Conservation (phyloP, 306 rosid species). For the Pueraria montana region DNA sequence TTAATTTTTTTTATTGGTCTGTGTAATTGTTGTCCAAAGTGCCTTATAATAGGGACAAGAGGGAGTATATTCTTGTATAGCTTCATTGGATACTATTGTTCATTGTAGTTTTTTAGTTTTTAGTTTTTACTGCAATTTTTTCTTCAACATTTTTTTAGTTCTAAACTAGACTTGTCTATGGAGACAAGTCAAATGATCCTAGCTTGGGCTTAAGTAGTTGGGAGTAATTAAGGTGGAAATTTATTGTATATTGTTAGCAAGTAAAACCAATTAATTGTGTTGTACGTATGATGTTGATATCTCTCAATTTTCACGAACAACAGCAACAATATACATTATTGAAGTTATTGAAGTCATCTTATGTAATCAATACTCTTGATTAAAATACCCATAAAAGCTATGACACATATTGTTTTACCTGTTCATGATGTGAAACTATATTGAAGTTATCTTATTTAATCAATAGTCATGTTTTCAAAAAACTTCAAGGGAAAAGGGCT, state of each 20-base stretch:
- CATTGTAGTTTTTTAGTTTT: not conserved
- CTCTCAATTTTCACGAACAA: not conserved
- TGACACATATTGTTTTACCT: not conserved
- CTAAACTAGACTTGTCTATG: not conserved
- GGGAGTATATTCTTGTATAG: not conserved
- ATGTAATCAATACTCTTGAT: too few relatives aligned
- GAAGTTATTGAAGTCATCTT: too few relatives aligned
- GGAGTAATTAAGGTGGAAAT: not conserved
- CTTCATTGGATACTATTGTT: not conserved
- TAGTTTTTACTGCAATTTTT: not conserved
- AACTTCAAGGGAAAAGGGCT: too few relatives aligned
- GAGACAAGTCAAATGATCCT: not conserved
- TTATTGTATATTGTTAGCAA: not conserved
- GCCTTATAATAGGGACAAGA: too few relatives aligned
- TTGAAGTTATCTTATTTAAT: not conserved
- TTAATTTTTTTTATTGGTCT: too few relatives aligned
- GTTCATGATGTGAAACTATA: not conserved
- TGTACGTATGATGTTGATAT: not conserved
- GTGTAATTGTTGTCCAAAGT: too few relatives aligned
- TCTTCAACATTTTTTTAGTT: not conserved
- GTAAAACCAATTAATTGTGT: not conserved
- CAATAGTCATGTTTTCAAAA: too few relatives aligned
- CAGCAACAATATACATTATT: too few relatives aligned
- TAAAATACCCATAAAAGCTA: not conserved
- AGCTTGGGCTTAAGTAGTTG: not conserved